Percentiles rank a stretch among this genome's conserved stretches.
Evolutionary conservation across 352 stramenopile species (phyloP).

Genomic region (Pythium sukuiense): DNA sequence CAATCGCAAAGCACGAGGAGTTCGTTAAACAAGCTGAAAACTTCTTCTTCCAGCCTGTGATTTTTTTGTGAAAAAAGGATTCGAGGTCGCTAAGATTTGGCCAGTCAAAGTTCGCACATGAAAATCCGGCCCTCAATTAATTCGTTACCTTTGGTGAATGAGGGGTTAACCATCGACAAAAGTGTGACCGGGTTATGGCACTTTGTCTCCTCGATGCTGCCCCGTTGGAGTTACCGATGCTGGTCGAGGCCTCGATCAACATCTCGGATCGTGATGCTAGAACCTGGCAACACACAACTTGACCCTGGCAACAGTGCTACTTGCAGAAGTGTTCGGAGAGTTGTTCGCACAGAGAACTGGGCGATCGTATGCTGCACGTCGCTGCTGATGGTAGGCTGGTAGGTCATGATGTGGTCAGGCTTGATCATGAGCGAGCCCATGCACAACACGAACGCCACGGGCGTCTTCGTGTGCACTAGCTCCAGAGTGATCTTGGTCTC

Average conservation of each 20-base stretch:
- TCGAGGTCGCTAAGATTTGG: too few species aligned
- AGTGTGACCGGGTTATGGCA: too few species aligned
- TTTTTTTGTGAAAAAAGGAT: too few species aligned
- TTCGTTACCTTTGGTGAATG: too few species aligned
- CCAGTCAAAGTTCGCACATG: too few species aligned
- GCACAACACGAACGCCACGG: conserved; percentile 9
- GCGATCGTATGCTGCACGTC: conserved; percentile 10
- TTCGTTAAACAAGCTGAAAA: too few species aligned
- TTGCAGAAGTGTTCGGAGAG: not conserved
- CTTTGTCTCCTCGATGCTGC: too few species aligned
- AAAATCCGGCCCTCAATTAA: too few species aligned
- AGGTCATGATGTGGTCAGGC: conserved; percentile 3
- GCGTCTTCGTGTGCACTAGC: conserved; percentile 5
- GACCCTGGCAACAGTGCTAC: conserved; percentile 16
- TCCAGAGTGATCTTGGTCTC: conserved; percentile 8
- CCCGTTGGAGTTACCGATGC: too few species aligned
- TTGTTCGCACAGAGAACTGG: conserved; percentile 8
- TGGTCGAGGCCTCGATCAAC: not conserved
- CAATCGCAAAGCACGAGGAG: too few species aligned
- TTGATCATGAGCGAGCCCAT: not conserved
- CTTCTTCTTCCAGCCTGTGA: too few species aligned
- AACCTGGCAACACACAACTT: not conserved
- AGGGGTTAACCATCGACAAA: too few species aligned
- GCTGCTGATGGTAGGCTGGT: not conserved
- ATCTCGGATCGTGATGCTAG: conserved; percentile 12